These are phyloP conservation scores for Vaccinium vitisidaea DNA, from an alignment of 148 eudicot genomes.

Conservation along the genomic window DNA sequence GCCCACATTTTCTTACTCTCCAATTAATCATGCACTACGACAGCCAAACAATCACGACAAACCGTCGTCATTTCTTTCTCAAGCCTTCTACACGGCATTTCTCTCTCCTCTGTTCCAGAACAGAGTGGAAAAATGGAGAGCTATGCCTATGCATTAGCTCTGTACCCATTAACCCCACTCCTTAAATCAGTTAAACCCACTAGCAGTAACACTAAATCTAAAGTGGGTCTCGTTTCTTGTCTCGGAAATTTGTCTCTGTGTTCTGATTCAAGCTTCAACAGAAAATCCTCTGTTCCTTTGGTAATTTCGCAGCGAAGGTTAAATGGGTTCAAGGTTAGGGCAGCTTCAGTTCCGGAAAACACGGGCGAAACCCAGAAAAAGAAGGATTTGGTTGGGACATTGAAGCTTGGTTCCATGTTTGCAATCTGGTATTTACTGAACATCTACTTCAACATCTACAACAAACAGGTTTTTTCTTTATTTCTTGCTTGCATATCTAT, in stretches of 20 bases:
- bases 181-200: conserved; percentile 6
- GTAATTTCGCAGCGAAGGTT: background rate
- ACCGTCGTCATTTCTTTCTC: background rate
- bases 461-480: conserved; percentile 62
- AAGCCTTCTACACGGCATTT: background rate
- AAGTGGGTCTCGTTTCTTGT: background rate
- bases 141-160: conserved; percentile 24
- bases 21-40: background rate
- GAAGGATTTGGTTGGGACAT: conserved; percentile 17
- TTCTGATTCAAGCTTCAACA: background rate
- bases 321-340: conserved; percentile 22
- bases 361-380: conserved; percentile 12
- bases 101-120: background rate
- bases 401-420: conserved; percentile 73
- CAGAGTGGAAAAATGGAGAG: conserved; percentile 17
- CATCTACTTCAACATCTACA: conserved; percentile 81
- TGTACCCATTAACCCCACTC: conserved; percentile 16
- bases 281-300: background rate
- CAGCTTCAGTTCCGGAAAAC: conserved; percentile 31
- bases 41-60: background rate
- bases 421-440: conserved; percentile 75
- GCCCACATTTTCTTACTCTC: background rate
- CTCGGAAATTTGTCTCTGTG: background rate
- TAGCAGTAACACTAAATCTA: conserved; percentile 1
- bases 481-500: background rate